Conservation (phyloP, 169 alveolate species). For the Plasmodium billcollinsi region DNA sequence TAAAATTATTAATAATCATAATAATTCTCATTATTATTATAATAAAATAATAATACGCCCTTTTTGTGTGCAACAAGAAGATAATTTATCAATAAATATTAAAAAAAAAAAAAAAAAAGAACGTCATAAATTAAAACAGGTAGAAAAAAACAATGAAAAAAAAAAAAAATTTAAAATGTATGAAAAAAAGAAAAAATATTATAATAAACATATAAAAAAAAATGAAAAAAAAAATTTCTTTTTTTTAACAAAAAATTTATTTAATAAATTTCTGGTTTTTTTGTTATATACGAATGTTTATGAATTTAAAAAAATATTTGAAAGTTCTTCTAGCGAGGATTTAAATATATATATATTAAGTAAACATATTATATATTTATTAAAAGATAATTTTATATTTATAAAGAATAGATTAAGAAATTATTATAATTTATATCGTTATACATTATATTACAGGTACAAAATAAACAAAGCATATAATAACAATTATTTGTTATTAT, state of each 20-base stretch:
- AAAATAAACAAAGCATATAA: neutral
- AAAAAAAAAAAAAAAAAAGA: too few relatives aligned
- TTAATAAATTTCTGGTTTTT: slow-evolving; percentile 62
- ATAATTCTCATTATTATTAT: too few relatives aligned
- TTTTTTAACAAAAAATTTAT: slow-evolving; percentile 51
- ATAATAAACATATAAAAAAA: slow-evolving; percentile 9
- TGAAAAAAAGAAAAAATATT: neutral
- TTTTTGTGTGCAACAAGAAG: neutral
- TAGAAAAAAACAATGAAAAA: neutral
- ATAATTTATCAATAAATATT: too few relatives aligned
- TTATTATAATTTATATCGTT: neutral
- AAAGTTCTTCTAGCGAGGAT: slow-evolving; percentile 19
- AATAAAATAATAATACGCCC: too few relatives aligned
- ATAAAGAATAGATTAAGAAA: slow-evolving; percentile 11
- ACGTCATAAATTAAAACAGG: neutral
- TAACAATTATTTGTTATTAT: neutral
- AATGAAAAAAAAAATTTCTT: slow-evolving; percentile 15
- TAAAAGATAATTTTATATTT: slow-evolving; percentile 27
- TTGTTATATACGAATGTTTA: slow-evolving; percentile 35
- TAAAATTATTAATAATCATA: too few relatives aligned
- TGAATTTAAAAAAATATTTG: slow-evolving; percentile 31
- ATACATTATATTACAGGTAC: neutral
- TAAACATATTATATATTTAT: slow-evolving; percentile 17
- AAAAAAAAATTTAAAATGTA: neutral
- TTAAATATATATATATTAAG: slow-evolving; percentile 23